Percentiles rank a stretch among this genome's conserved stretches.
phyloP scores from a whole-genome alignment of 306 rosid genomes.

The Begonia fuchsioides region DNA sequence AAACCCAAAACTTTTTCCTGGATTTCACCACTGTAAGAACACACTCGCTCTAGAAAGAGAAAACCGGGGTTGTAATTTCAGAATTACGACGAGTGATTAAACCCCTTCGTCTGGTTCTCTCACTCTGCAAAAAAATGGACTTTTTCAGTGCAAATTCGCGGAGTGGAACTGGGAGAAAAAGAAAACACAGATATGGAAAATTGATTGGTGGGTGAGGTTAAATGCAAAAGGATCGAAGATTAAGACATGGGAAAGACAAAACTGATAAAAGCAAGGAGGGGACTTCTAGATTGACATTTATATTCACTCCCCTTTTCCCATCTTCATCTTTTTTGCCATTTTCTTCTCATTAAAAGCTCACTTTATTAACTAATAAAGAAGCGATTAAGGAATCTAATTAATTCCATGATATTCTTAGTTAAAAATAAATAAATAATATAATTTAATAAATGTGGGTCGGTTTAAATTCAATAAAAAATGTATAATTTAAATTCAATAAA shows the following conservation, averaged over 20 bases:
- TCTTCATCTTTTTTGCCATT: not conserved
- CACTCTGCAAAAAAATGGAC: not conserved
- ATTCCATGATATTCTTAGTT: too few relatives aligned
- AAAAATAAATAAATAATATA: too few relatives aligned
- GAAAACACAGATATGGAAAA: not conserved
- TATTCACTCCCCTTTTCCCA: not conserved
- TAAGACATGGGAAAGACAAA: not conserved
- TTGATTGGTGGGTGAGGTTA: constrained; percentile 2
- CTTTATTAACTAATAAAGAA: not conserved
- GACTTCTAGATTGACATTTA: not conserved
- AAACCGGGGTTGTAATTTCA: constrained; percentile 17
- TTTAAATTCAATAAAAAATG: too few relatives aligned
- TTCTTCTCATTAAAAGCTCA: not conserved
- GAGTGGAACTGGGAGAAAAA: not conserved
- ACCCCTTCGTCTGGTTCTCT: not conserved
- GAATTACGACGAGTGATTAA: not conserved
- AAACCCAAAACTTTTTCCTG: constrained; percentile 11
- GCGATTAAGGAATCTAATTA: too few relatives aligned
- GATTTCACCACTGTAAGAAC: constrained; percentile 11
- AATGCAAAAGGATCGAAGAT: not conserved
- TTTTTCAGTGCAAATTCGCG: not conserved
- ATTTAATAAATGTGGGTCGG: too few relatives aligned
- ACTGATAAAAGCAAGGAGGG: not conserved
- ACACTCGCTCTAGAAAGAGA: constrained; percentile 36
- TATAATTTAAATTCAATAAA: too few relatives aligned